phyloP scores from a whole-genome alignment of 306 rosid genomes.

The Quercus alba region DNA sequence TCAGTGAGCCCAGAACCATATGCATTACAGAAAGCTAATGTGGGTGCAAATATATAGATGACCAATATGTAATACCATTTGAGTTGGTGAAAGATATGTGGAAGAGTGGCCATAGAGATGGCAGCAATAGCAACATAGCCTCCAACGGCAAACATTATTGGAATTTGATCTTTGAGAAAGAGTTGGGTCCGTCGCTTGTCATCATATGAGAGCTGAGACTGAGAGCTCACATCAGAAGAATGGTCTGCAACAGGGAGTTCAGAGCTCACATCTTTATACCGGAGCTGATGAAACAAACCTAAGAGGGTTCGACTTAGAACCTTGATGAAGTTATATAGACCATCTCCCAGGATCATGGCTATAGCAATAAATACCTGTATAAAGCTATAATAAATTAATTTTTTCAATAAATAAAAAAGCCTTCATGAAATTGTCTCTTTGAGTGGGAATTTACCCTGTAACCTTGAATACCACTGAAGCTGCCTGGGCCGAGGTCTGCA shows the following conservation, averaged over 20 bases:
- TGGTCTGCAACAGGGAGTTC: background rate
- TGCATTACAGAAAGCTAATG: constrained; percentile 11
- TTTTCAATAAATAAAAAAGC: background rate
- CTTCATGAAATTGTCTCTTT: background rate
- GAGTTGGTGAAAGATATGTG: constrained; percentile 4
- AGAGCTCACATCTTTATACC: background rate
- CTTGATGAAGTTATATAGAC: background rate
- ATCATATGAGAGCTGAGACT: background rate
- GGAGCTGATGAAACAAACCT: background rate
- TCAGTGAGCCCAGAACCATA: constrained; percentile 16
- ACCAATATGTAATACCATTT: constrained; percentile 18
- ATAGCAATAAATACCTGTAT: background rate
- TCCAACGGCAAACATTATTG: background rate
- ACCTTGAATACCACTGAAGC: background rate
- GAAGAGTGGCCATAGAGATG: background rate
- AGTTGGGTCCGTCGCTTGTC: background rate
- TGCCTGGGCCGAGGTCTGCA: background rate
- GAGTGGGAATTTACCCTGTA: background rate
- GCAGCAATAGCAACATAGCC: constrained; percentile 5
- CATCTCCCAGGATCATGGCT: constrained; percentile 14
- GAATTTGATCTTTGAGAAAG: constrained; percentile 13
- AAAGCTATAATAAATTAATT: background rate
- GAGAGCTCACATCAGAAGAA: background rate
- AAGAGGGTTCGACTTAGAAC: background rate
- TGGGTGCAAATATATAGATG: background rate